phyloP scores from a whole-genome alignment of 805 yeast genomes.

The Ogataea siamensis region DNA sequence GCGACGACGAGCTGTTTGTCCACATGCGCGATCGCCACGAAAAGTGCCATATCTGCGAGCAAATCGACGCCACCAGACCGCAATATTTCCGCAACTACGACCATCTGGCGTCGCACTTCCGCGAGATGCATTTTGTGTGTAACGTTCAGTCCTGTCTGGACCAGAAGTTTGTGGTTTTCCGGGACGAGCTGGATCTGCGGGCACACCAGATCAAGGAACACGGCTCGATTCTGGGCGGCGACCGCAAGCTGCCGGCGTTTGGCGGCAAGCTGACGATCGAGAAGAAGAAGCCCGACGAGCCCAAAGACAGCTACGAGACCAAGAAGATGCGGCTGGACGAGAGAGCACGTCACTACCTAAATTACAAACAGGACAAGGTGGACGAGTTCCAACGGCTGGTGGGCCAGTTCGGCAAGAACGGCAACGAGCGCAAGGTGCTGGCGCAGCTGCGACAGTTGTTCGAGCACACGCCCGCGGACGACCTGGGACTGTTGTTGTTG shows the following conservation, averaged over 20 bases:
- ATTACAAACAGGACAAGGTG: constrained; percentile 48
- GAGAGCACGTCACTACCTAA: constrained; percentile 77
- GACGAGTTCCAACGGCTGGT: constrained; percentile 50
- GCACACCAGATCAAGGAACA: constrained; percentile 89
- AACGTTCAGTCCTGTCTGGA: constrained; percentile 76
- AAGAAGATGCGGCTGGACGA: constrained; percentile 71
- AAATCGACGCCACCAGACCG: constrained; percentile 55
- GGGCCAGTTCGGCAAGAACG: constrained; percentile 45
- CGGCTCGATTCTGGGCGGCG: constrained; percentile 51
- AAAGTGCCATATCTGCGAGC: constrained; percentile 87
- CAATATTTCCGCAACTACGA: constrained; percentile 79
- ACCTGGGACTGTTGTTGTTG: constrained; percentile 53
- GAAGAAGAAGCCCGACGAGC: constrained; percentile 22
- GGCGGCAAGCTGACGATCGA: constrained; percentile 22
- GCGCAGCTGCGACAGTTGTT: constrained; percentile 54
- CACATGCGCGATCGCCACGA: constrained; percentile 87
- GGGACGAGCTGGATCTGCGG: constrained; percentile 78
- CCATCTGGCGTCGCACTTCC: constrained; percentile 72
- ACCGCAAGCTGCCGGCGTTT: constrained; percentile 36
- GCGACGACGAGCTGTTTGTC: constrained; percentile 77
- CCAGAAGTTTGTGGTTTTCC: constrained; percentile 87
- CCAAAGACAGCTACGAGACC: constrained; percentile 41
- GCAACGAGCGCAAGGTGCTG: constrained; percentile 43
- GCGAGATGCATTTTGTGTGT: constrained; percentile 72
- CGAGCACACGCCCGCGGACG: constrained; percentile 38